Evolutionary conservation across 2,329 filamentous ascomycete species (phyloP).

Genomic region (Exophiala alcalophila): DNA sequence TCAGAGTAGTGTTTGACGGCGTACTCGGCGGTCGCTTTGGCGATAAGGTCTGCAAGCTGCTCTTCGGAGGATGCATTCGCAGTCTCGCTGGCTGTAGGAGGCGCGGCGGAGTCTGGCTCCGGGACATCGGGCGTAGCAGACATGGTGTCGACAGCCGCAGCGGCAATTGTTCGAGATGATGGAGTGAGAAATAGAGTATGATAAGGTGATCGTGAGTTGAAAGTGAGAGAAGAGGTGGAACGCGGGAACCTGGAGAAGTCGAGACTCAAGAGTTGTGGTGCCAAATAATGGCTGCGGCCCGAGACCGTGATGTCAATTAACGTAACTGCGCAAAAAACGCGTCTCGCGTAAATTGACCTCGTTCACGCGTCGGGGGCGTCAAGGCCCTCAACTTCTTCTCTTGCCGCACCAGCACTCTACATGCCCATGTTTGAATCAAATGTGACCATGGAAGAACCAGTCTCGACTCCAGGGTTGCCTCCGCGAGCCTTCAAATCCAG

Average conservation of each 20-base stretch:
- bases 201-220: not conserved
- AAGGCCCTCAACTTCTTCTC: constrained; percentile 5
- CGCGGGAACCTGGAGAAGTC: constrained; percentile 3
- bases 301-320: too few relatives aligned
- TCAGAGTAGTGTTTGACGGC: constrained; percentile 83
- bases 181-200: not conserved
- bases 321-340: too few relatives aligned
- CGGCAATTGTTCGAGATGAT: not conserved
- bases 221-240: too few relatives aligned
- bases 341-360: constrained; percentile 12
- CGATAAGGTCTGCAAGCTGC: constrained; percentile 72
- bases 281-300: too few relatives aligned
- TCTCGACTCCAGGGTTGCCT: constrained; percentile 26
- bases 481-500: constrained; percentile 21
- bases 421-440: not conserved
- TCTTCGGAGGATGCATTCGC: constrained; percentile 44
- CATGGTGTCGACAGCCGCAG: constrained; percentile 18
- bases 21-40: constrained; percentile 80
- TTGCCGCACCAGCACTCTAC: not conserved
- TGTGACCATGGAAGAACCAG: constrained; percentile 31
- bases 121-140: constrained; percentile 16
- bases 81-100: constrained; percentile 6
- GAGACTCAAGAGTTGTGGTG: not conserved
- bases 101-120: constrained; percentile 17
- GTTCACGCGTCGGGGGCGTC: constrained; percentile 16